Evolutionary conservation across 768 basidiomycete species (phyloP).

Genomic region (Fibroporia radiculosa): DNA sequence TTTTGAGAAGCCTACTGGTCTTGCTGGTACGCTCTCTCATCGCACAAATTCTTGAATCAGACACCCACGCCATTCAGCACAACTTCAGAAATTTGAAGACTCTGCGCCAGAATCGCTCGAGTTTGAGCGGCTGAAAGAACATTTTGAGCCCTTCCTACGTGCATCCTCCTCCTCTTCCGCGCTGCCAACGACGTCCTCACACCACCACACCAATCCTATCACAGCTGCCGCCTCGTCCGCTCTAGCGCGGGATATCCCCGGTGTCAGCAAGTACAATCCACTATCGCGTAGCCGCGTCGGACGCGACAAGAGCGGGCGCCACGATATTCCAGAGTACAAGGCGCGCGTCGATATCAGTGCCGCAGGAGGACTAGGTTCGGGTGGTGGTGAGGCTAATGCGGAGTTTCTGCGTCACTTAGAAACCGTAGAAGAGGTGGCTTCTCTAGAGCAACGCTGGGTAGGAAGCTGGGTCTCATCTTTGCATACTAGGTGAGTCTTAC

Average conservation of each 20-base stretch:
- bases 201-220: slow-evolving; percentile 71
- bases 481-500: slow-evolving; percentile 47
- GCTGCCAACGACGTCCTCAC: slow-evolving; percentile 56
- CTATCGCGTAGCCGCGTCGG: slow-evolving; percentile 38
- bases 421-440: slow-evolving; percentile 52
- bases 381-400: slow-evolving; percentile 60
- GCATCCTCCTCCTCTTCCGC: slow-evolving; percentile 62
- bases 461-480: slow-evolving; percentile 70
- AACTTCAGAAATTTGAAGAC: slow-evolving; percentile 86
- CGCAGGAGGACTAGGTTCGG: slow-evolving; percentile 44
- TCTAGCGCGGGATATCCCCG: slow-evolving; percentile 80
- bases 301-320: slow-evolving; percentile 57
- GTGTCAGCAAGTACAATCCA: slow-evolving; percentile 72
- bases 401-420: slow-evolving; percentile 65
- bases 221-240: slow-evolving; percentile 87
- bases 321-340: slow-evolving; percentile 73
- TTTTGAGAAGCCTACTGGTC: slow-evolving; percentile 94
- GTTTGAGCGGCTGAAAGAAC: slow-evolving; percentile 92
- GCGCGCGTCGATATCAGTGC: slow-evolving; percentile 60
- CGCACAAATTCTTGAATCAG: slow-evolving; percentile 2
- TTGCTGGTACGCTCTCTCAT: slow-evolving; percentile 60
- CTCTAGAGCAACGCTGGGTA: slow-evolving; percentile 73
- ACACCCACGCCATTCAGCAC: slow-evolving; percentile 43
- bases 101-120: slow-evolving; percentile 78
- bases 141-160: slow-evolving; percentile 93